Evolutionary conservation across 768 basidiomycete genomes (phyloP).

Genomic region (Termitomyces sp.): DNA sequence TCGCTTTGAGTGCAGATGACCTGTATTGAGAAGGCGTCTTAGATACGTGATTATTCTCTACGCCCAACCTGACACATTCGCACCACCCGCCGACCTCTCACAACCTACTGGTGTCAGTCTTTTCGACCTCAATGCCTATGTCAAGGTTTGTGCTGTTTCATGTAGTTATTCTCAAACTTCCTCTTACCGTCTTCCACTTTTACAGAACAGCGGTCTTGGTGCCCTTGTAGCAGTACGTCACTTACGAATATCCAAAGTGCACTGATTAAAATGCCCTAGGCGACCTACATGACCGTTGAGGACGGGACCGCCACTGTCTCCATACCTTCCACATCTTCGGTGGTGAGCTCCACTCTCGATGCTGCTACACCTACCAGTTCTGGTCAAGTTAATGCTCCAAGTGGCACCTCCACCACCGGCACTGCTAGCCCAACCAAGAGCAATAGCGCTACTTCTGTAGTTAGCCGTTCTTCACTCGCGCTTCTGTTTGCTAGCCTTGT

Average conservation of each 20-base stretch:
- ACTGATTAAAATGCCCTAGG: constrained; percentile 31
- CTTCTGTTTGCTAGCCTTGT: constrained; percentile 6
- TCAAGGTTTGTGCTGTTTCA: constrained; percentile 33
- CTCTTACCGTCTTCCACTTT: neutral
- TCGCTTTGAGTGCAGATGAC: neutral
- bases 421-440: constrained; percentile 9
- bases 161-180: neutral
- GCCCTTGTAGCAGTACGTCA: constrained; percentile 51
- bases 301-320: constrained; percentile 56
- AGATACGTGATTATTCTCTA: constrained; percentile 72
- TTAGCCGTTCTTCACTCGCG: neutral
- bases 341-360: constrained; percentile 57
- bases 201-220: constrained; percentile 53
- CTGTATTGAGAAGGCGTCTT: neutral
- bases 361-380: constrained; percentile 10
- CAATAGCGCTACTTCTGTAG: constrained; percentile 8
- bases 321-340: constrained; percentile 58
- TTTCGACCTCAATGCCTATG: constrained; percentile 58
- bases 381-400: constrained; percentile 8
- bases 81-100: constrained; percentile 54
- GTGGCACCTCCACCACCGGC: constrained; percentile 10
- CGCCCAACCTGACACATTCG: constrained; percentile 59
- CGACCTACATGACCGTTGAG: constrained; percentile 71
- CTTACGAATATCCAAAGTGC: neutral
- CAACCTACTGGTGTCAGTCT: constrained; percentile 46